A percentile compares a stretch with the other conserved stretches of the same genome.
phyloP scores from a whole-genome alignment of 208 protist genomes.

The Vickermania spadyakhi region DNA sequence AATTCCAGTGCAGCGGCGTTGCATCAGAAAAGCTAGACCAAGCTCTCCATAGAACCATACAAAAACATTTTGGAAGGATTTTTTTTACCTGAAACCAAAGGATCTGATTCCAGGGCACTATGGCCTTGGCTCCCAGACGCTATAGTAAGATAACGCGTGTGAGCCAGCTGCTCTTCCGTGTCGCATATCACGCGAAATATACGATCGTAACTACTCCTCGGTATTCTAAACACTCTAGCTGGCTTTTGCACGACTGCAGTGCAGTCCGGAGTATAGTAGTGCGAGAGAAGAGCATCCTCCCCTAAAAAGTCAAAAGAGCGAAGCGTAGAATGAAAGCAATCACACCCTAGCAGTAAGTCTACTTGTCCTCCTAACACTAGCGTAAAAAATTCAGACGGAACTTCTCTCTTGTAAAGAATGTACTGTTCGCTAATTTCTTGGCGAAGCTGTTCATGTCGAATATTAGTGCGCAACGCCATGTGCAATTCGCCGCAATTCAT shows the following conservation, averaged over 20 bases:
- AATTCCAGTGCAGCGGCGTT: too few relatives aligned
- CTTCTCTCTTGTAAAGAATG: slow-evolving; percentile 59
- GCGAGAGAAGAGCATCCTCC: slow-evolving; percentile 55
- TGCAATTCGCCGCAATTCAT: neutral
- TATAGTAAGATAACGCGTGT: neutral
- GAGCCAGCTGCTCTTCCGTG: neutral
- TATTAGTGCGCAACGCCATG: neutral
- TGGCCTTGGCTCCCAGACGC: too few relatives aligned
- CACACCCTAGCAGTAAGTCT: slow-evolving; percentile 47
- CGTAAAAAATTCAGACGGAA: slow-evolving; percentile 40
- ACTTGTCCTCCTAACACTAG: slow-evolving; percentile 67
- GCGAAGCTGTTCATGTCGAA: neutral
- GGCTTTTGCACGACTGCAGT: slow-evolving; percentile 58
- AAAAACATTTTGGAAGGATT: too few relatives aligned
- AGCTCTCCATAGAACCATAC: too few relatives aligned
- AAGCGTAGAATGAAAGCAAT: slow-evolving; percentile 38
- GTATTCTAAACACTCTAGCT: slow-evolving; percentile 61
- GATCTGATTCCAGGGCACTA: too few relatives aligned
- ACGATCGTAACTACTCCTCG: slow-evolving; percentile 4
- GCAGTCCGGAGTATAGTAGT: slow-evolving; percentile 65
- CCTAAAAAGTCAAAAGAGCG: slow-evolving; percentile 62
- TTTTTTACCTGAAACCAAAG: too few relatives aligned
- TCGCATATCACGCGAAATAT: neutral
- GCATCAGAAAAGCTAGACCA: too few relatives aligned
- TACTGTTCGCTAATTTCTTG: slow-evolving; percentile 23